Evolutionary conservation across 2,329 filamentous ascomycete species (phyloP), one percentile per base, ranked within the genome.

Genomic region (Curvularia spicifera): DNA sequence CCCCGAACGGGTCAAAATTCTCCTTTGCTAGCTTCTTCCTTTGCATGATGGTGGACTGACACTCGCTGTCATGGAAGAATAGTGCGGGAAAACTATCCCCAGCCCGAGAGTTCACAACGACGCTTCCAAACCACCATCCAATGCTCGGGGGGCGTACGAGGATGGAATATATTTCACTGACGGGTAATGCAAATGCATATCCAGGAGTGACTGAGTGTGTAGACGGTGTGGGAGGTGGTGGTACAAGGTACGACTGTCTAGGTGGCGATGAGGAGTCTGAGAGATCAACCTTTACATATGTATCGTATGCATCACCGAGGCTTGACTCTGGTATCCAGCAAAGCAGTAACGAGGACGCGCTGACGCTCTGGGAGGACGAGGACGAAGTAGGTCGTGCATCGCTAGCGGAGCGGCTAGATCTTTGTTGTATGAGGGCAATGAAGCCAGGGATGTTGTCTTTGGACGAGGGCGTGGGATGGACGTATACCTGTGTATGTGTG

Each of bases 41-140:
- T 78, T 98, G 94, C 55, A 96, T 79, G 22, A 98, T 96, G 0
- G 95, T 99, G 52, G 91, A 96, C 78, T 97, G 91, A 71, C 95
- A 99, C 80, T 99, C 95, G 62, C 88, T 93, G 72, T 99, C 95
- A 75, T 99, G 95, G 79, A 99, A 99, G 80, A 99, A 99, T 1
- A 99, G 81, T 0, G 95, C 93, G 0, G 95, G 95, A 67, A 98
- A 97, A 74, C 91, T 95, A 74, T 98, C 93, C 3, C 96, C 96
- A 0, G 90, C 88, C 12, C 91, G 84, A 1, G 91, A 92, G 75
- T 99, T 99, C 80, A 99, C 91, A 56, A 99, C 89, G 28, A 99
- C 79, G 63, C 93, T 97, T 33, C 95, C 95, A 75, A 96, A 97
- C 95, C 95, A 99, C 96, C 95, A 99, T 15, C 95, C 96, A 7